phyloP scores from a whole-genome alignment of 257 asterid genomes.

The Gentiana dahurica region DNA sequence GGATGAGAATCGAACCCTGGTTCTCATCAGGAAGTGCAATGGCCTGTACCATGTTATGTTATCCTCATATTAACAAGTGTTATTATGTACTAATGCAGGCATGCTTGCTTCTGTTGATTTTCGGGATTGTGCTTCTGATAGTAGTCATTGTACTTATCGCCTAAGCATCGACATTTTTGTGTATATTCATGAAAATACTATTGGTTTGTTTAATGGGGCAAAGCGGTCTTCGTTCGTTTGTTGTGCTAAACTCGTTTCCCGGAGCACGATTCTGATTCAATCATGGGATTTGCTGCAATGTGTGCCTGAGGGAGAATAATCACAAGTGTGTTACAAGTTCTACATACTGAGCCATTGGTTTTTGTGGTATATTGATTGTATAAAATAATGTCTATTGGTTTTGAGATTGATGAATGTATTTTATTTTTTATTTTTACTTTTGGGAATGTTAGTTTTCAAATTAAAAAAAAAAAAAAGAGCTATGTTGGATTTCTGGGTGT shows the following conservation, averaged over 20 bases:
- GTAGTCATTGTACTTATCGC: constrained; percentile 27
- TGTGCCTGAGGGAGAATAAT: too few relatives aligned
- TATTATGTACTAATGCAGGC: constrained; percentile 25
- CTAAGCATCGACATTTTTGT: constrained; percentile 1
- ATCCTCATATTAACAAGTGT: background rate
- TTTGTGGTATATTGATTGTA: background rate
- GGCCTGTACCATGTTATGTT: background rate
- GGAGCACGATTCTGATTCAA: too few relatives aligned
- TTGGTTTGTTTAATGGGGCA: too few relatives aligned
- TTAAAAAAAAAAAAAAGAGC: too few relatives aligned
- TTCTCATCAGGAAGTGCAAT: too few relatives aligned
- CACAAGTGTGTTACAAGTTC: background rate
- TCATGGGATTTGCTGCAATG: too few relatives aligned
- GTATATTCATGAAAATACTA: background rate
- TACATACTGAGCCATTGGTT: background rate
- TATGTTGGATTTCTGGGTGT: too few relatives aligned
- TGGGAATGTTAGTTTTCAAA: too few relatives aligned
- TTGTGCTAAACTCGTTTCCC: too few relatives aligned
- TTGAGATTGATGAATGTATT: background rate
- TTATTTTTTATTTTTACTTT: too few relatives aligned
- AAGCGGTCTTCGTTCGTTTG: too few relatives aligned
- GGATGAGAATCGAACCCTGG: too few relatives aligned
- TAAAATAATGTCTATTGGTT: background rate
- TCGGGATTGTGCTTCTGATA: constrained; percentile 40
- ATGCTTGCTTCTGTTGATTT: constrained; percentile 41